Conservation (phyloP, 495 filamentous ascomycete species). For the Parachaetomium inaequale region DNA sequence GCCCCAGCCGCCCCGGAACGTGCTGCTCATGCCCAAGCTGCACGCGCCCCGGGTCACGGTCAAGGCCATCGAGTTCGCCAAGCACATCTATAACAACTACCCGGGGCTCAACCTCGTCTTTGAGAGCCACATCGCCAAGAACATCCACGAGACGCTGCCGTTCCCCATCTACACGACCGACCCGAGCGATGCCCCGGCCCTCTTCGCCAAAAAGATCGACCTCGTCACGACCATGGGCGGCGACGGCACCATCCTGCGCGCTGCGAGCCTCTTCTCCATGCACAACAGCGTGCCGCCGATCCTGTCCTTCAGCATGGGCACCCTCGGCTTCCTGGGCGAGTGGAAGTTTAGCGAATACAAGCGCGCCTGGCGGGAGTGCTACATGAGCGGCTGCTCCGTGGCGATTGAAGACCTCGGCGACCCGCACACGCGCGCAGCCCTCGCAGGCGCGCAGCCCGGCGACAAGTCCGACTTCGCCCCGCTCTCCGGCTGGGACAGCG, state of each 20-base stretch:
- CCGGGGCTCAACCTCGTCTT: conserved; percentile 78
- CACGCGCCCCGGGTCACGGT: conserved; percentile 65
- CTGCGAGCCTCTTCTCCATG: conserved; percentile 85
- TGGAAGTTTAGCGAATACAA: conserved; percentile 94
- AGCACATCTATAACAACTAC: conserved; percentile 76
- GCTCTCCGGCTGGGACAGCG: conserved; percentile 56
- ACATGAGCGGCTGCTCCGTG: conserved; percentile 78
- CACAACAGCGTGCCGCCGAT: conserved; percentile 79
- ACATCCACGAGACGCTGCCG: conserved; percentile 67
- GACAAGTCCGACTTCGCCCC: conserved; percentile 13
- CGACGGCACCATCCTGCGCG: conserved; percentile 91
- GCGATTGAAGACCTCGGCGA: conserved; percentile 41
- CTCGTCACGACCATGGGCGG: conserved; percentile 85
- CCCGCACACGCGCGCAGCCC: conserved; percentile 43
- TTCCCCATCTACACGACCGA: conserved; percentile 72
- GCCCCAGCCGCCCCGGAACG: conserved; percentile 81
- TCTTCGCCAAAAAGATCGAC: conserved; percentile 67
- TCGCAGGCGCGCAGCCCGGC: conserved; percentile 18
- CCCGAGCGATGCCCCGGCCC: conserved; percentile 28
- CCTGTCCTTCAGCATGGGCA: conserved; percentile 95
- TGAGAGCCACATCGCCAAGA: conserved; percentile 67
- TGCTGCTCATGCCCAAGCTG: conserved; percentile 86
- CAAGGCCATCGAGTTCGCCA: conserved; percentile 73
- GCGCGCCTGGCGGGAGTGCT: conserved; percentile 84
- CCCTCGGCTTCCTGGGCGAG: conserved; percentile 89